Evolutionary conservation across 495 filamentous ascomycete species (phyloP).

Genomic region (Evernia prunastri): DNA sequence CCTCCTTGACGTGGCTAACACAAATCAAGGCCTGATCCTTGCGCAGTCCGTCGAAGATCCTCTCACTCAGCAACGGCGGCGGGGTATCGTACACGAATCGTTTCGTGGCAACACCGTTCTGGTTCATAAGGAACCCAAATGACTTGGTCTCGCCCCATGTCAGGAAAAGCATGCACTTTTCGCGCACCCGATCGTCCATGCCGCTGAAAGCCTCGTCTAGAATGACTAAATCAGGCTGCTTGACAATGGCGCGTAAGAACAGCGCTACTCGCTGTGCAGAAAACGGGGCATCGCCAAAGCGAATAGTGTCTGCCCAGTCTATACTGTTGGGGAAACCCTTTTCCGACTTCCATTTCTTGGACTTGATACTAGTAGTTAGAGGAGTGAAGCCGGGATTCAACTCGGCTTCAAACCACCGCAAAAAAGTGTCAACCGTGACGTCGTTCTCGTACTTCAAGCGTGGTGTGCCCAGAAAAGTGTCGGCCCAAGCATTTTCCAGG

Average conservation of each 20-base stretch:
- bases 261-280: slow-evolving; percentile 76
- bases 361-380: not conserved
- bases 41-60: slow-evolving; percentile 40
- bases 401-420: slow-evolving; percentile 69
- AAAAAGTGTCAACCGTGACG: slow-evolving; percentile 53
- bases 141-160: slow-evolving; percentile 45
- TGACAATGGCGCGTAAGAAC: slow-evolving; percentile 77
- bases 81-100: not conserved
- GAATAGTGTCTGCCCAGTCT: slow-evolving; percentile 61
- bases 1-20: slow-evolving; percentile 83
- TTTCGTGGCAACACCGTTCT: not conserved
- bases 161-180: slow-evolving; percentile 78
- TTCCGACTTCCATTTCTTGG: not conserved
- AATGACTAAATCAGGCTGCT: slow-evolving; percentile 79
- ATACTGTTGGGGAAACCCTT: slow-evolving; percentile 33
- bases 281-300: slow-evolving; percentile 69
- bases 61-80: slow-evolving; percentile 9
- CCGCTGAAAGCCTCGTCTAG: slow-evolving; percentile 91
- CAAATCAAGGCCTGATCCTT: slow-evolving; percentile 72
- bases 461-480: slow-evolving; percentile 72
- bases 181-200: slow-evolving; percentile 72
- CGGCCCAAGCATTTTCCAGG: slow-evolving; percentile 79
- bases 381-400: slow-evolving; percentile 47
- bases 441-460: slow-evolving; percentile 48
- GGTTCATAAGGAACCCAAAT: slow-evolving; percentile 14